These are phyloP conservation scores for Cicer chorassanicum DNA, from an alignment of 306 rosid species.

Conservation along the genomic window DNA sequence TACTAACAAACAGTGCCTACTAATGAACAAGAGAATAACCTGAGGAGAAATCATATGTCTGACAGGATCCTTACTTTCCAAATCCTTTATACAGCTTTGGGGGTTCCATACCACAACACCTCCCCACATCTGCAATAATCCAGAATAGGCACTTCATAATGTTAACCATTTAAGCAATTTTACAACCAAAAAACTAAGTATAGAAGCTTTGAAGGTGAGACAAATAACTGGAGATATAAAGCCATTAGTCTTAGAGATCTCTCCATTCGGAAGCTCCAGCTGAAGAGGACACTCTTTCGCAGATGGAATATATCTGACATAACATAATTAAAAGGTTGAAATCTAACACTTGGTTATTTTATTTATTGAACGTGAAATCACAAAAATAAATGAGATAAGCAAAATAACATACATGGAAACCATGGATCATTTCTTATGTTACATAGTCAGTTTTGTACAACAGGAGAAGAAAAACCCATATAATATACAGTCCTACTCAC, in stretches of 20 bases:
- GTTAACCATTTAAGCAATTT: constrained; percentile 33
- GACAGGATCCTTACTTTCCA: constrained; percentile 57
- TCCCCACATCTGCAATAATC: constrained; percentile 90
- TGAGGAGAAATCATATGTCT: constrained; percentile 62
- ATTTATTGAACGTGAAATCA: not conserved
- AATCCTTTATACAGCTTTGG: constrained; percentile 57
- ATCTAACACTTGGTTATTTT: constrained; percentile 26
- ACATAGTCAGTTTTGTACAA: not conserved
- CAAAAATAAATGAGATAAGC: not conserved
- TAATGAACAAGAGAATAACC: constrained; percentile 56
- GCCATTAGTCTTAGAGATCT: constrained; percentile 82
- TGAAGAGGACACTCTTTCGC: constrained; percentile 89
- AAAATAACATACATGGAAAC: not conserved
- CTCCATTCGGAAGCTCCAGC: constrained; percentile 83
- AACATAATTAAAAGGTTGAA: constrained; percentile 30
- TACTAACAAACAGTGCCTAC: constrained; percentile 25
- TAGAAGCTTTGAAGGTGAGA: constrained; percentile 42
- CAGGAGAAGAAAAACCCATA: not conserved
- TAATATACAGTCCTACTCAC: not conserved
- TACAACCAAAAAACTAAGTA: constrained; percentile 9
- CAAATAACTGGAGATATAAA: constrained; percentile 88
- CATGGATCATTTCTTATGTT: not conserved
- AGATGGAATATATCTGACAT: constrained; percentile 82
- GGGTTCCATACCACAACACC: constrained; percentile 94
- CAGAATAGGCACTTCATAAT: constrained; percentile 36